Evolutionary conservation across 345 rosid species (phyloP), one percentile per base, ranked within the genome.

Genomic region (Salix viminalis): DNA sequence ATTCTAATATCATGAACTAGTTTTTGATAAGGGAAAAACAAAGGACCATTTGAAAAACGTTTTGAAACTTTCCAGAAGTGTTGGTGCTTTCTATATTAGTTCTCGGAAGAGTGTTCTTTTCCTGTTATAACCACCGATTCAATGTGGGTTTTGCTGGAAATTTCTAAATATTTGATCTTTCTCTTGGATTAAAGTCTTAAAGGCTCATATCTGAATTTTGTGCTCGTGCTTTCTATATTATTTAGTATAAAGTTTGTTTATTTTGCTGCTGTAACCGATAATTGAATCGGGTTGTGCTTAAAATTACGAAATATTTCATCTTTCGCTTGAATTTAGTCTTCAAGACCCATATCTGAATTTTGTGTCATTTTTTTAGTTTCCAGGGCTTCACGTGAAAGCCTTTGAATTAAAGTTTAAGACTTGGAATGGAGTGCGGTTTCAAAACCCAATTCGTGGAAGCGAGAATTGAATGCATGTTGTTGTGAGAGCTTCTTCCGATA

Each of bases 401-500:
- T 30, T 46, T 28, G 71, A 67, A 67, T 36, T 72, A 34, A 66
- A 56, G 32, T 7, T 26, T 18, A 52, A 52, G 37, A 26, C 56
- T 46, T 66, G 4, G 41, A 44, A 24, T 61, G 69, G 74, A 46
- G 18, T 69, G 36, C 21, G 65, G 34, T 32, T 67, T 24, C 70
- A 46, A 56, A 68, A 36, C 56, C 65, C 60, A 21, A 67, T 37
- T 36, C 28, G 12, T 8, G 66, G 42, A n/a, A 71, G 32, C 39
- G n/a, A 48, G 26, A 48, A 62, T 26, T 14, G 60, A 16, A 16
- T 34, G 23, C 42, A n/a, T 9, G 19, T 52, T 67, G 13, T 78
- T 41, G 39, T 34, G 61, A 73, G 14, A 32, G 82, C 77, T 41
- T 58, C 75, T 52, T 46, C 76, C 7, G 76, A 71, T 65, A 30